These are phyloP conservation scores for Neurospora sublineolata DNA, from an alignment of 495 filamentous ascomycete species.

Conservation along the genomic window DNA sequence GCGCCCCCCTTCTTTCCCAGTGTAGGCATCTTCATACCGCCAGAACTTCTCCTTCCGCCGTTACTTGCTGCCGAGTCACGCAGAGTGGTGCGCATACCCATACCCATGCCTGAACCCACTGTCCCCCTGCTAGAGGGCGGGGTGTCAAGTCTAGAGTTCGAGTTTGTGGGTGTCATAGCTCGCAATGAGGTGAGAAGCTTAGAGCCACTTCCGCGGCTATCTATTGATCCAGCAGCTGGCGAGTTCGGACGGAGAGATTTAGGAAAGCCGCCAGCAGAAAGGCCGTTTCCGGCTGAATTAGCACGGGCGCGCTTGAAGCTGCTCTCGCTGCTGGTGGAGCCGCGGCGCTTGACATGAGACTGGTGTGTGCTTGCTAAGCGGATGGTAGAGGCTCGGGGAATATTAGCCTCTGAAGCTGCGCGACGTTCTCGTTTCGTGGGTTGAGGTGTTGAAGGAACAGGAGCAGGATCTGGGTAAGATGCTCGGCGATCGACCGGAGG, in stretches of 20 bases:
- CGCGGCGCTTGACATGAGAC: slow-evolving; percentile 23
- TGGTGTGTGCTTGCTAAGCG: not conserved
- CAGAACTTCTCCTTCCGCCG: slow-evolving; percentile 8
- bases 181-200: slow-evolving; percentile 19
- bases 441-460: not conserved
- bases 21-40: slow-evolving; percentile 21
- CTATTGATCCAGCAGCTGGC: not conserved
- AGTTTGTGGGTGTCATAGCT: slow-evolving; percentile 25
- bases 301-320: slow-evolving; percentile 34
- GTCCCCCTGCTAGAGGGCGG: slow-evolving; percentile 1
- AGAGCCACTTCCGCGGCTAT: not conserved
- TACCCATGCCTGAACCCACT: not conserved
- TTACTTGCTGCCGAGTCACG: slow-evolving; percentile 11
- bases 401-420: slow-evolving; percentile 11
- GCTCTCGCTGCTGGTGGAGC: slow-evolving; percentile 36
- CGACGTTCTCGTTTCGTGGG: not conserved
- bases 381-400: not conserved
- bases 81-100: slow-evolving; percentile 22
- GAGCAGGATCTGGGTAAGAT: slow-evolving; percentile 3
- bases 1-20: slow-evolving; percentile 20
- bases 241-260: slow-evolving; percentile 21
- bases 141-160: slow-evolving; percentile 15
- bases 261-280: slow-evolving; percentile 17
- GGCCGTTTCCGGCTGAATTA: not conserved
- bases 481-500: not conserved